Evolutionary conservation across 306 rosid genomes (phyloP), one percentile per base, ranked within the genome.

Genomic region (Mimosa bimucronata): DNA sequence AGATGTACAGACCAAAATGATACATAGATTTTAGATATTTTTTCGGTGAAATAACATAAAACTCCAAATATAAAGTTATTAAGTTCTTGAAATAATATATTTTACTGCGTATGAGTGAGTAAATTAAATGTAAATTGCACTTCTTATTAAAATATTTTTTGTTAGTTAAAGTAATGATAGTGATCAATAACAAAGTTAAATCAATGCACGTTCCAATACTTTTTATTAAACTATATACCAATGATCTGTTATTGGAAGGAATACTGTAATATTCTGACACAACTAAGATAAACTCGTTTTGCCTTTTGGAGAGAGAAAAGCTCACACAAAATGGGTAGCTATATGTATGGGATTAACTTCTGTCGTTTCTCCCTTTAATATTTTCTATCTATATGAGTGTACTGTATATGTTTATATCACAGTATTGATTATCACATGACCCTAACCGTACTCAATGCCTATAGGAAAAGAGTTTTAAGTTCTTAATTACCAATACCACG

Each of bases 401-500:
- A 34, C 5, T 34, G 5, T 34, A 34, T 34, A 34, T 34, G 38
- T 34, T 34, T 34, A 34, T 34, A 16, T 6, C 2, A 6, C 25
- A 1, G 21, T 2, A 52, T 8, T 52, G 60, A 52, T 10, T 19
- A 52, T 42, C 25, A 18, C 9, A 52, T 52, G 60, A 52, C 6
- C 3, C 60, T 18, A 52, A 52, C n/a, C 60, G 7, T 52, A 46
- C 69, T 80, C 66, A 52, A 38, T 55, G 44, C 28, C 28, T 80
- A 8, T 42, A 10, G 25, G 45, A 52, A 72, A 37, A 66, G 71
- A 77, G 21, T 48, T 64, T 21, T 42, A 67, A 48, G 66, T 70
- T 77, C 41, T 80, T 83, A 65, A 97, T 89, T 83, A 91, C 99
- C 97, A 38, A 96, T 89, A 55, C 99, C 98, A 74, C 87, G 82